These are phyloP conservation scores for Mycosphaerella sp. DNA, from an alignment of 2,329 filamentous ascomycete genomes.

Conservation along the genomic window DNA sequence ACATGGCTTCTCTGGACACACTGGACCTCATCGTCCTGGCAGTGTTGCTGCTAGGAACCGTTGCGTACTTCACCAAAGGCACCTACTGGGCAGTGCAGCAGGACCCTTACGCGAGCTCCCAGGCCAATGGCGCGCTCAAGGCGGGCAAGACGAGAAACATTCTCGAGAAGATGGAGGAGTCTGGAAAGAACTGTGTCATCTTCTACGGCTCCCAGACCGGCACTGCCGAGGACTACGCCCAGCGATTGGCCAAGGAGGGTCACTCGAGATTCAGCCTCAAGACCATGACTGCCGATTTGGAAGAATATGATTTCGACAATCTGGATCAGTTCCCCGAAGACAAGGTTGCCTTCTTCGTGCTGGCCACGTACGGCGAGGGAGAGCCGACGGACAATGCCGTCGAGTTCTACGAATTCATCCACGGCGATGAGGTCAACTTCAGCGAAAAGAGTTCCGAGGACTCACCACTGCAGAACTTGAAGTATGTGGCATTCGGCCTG, in stretches of 20 bases:
- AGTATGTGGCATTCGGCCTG: slow-evolving; percentile 91
- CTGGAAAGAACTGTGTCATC: slow-evolving; percentile 92
- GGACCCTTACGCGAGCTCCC: slow-evolving; percentile 76
- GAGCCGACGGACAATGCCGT: slow-evolving; percentile 98
- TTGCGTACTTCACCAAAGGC: slow-evolving; percentile 97
- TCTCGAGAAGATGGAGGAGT: slow-evolving; percentile 91
- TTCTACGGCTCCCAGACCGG: slow-evolving; percentile 99
- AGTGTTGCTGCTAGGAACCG: slow-evolving; percentile 73
- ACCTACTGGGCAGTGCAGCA: slow-evolving; percentile 85
- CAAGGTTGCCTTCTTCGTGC: slow-evolving; percentile 88
- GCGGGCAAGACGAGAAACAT: slow-evolving; percentile 85
- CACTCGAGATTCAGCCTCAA: slow-evolving; percentile 93
- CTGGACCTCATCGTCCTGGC: slow-evolving; percentile 89
- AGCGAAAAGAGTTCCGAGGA: slow-evolving; percentile 62
- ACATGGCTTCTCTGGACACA: slow-evolving; percentile 93
- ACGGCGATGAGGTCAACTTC: slow-evolving; percentile 72
- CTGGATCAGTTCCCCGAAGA: slow-evolving; percentile 82
- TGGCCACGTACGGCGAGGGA: slow-evolving; percentile 96
- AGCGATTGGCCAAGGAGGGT: slow-evolving; percentile 91
- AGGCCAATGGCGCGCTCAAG: slow-evolving; percentile 64
- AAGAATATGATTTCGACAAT: slow-evolving; percentile 96
- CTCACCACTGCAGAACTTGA: slow-evolving; percentile 71
- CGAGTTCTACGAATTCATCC: slow-evolving; percentile 97
- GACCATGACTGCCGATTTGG: slow-evolving; percentile 96
- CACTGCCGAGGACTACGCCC: slow-evolving; percentile 97